Evolutionary conservation across 306 rosid genomes (phyloP), one percentile per base, ranked within the genome.

Genomic region (Cucurbita ficifolia): DNA sequence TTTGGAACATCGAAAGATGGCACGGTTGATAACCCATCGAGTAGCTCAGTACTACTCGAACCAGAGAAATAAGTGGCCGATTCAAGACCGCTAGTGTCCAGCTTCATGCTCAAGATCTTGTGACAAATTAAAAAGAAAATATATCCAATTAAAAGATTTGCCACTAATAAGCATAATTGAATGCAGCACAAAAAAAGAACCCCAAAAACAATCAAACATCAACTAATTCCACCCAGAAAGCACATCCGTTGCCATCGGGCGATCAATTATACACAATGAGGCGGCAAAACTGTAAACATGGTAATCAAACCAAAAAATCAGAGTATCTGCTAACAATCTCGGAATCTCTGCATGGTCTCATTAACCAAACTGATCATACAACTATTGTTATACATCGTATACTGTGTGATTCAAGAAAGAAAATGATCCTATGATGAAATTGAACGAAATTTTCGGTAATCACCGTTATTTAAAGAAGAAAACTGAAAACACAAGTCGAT

Each of bases 41-140:
- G 73, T 40, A 89, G 76, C 80, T 81, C 88, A 74, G 62, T 16
- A 62, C 16, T 73, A 67, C 73, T 64, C 14, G 78, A 78, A 29
- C 87, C 86, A 60, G 80, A 73, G 45, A 76, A 69, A 24, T 87
- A 60, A 43, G 80, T 76, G 42, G 85, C 73, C n/a, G 97, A 82
- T 74, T 88, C 88, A n/a, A 91, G 86, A 71, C 95, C 92, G 17
- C 81, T 87, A 42, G 88, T 83, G 77, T 94, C 95, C 35, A 89
- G 88, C 96, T 85, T 90, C 98, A 94, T 91, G 73, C 43, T 42
- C 48, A 29, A 49, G 62, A 55, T 2, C 80, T 1, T 18, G 71
- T 29, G 57, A 43, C 64, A 65, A 38, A 29, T 49, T 45, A 77
- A 40, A 6, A 45, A 78, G 39, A 21, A 5, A 4, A n/a, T 29